A percentile compares a stretch with the other conserved stretches of the same genome.
Evolutionary conservation across 1,284 basidiomycete genomes (phyloP).

Genomic region (Neonothopanus nambi): DNA sequence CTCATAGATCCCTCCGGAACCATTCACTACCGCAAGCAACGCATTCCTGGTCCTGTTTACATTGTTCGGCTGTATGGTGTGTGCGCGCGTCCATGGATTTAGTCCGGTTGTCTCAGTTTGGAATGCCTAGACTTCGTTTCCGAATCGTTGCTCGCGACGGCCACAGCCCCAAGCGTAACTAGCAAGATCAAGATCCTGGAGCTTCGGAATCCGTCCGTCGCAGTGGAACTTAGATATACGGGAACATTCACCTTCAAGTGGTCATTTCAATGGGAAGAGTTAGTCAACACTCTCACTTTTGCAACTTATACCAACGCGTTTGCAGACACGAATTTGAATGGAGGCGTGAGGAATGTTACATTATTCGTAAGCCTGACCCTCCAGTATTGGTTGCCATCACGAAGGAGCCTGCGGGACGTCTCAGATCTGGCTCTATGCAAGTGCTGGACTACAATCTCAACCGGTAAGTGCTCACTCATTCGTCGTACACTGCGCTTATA

Average conservation of each 20-base stretch:
- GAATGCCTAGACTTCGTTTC: conserved; percentile 59
- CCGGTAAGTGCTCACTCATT: conserved; percentile 42
- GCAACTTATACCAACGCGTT: neutral
- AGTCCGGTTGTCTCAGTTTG: neutral
- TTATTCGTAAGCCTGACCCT: conserved; percentile 83
- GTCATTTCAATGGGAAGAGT: conserved; percentile 82
- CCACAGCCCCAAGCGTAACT: conserved; percentile 58
- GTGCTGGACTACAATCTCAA: conserved; percentile 86
- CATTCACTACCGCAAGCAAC: conserved; percentile 69
- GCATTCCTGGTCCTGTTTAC: conserved; percentile 51
- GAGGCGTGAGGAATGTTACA: conserved; percentile 79
- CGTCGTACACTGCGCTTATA: neutral
- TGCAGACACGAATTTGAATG: conserved; percentile 78
- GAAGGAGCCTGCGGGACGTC: conserved; percentile 67
- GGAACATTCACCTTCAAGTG: conserved; percentile 76
- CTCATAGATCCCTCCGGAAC: conserved; percentile 63
- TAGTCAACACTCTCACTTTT: conserved; percentile 29
- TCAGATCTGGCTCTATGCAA: conserved; percentile 70
- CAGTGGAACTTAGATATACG: conserved; percentile 71
- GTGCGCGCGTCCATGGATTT: conserved; percentile 20
- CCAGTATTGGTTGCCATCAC: conserved; percentile 80
- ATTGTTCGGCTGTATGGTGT: conserved; percentile 65
- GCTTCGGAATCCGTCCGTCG: conserved; percentile 70
- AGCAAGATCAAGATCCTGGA: conserved; percentile 75
- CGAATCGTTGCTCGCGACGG: conserved; percentile 63